Evolutionary conservation across 2,329 filamentous ascomycete species (phyloP).

Genomic region (Venturia effusa): DNA sequence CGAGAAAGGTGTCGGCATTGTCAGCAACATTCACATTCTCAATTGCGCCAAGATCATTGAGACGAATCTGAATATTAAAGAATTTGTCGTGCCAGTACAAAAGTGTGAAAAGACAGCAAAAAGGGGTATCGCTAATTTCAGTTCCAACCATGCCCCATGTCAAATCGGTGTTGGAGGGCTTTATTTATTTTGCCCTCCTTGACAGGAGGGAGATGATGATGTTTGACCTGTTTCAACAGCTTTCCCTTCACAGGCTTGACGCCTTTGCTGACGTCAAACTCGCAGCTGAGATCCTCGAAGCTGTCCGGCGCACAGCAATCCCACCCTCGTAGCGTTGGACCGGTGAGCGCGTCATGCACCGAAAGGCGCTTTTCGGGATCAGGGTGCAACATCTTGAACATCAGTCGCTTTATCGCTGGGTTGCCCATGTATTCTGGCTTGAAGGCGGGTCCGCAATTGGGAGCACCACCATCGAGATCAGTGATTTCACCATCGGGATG

Average conservation of each 20-base stretch:
- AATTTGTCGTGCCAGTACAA: not conserved
- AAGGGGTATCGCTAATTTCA: not conserved
- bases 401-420: conserved; percentile 55
- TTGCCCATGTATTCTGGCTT: conserved; percentile 45
- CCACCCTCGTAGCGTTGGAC: conserved; percentile 62
- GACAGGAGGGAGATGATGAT: conserved; percentile 32
- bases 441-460: conserved; percentile 56
- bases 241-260: conserved; percentile 23
- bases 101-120: not conserved
- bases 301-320: conserved; percentile 70
- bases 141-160: conserved; percentile 26
- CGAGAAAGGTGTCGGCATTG: not conserved
- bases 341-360: conserved; percentile 57
- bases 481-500: conserved; percentile 36
- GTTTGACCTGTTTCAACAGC: conserved; percentile 30
- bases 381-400: conserved; percentile 76
- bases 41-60: not conserved
- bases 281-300: conserved; percentile 48
- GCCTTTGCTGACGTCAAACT: conserved; percentile 48
- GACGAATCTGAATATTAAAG: not conserved
- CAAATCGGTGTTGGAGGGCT: conserved; percentile 26
- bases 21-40: not conserved
- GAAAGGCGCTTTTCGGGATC: conserved; percentile 59
- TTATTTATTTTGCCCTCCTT: conserved; percentile 27
- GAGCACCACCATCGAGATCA: conserved; percentile 42